Evolutionary conservation across 2,329 filamentous ascomycete genomes (phyloP), one percentile per base, ranked within the genome.

Genomic region (Epichloe sibirici): DNA sequence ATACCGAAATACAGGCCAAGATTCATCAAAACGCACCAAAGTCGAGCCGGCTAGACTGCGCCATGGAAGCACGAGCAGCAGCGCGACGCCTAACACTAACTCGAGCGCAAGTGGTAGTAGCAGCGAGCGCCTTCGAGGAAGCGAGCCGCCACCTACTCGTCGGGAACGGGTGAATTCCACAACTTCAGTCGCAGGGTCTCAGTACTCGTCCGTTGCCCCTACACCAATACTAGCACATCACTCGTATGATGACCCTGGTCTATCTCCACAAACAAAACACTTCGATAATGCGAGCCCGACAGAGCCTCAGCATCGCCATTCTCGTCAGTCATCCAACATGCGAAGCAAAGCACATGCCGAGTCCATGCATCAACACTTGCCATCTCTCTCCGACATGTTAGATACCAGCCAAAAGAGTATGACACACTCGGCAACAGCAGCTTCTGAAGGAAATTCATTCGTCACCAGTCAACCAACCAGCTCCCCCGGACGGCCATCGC

Each of bases 121-220:
- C 21, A 74, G 71, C 31, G 75, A 78, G 38, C 73, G 72, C 54
- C 64, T 71, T 38, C 68, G 64, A 21, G 74, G 71, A 21, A 77
- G 73, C 51, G 76, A 78, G 51, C 70, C 73, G 44, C 71, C 75
- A 4, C 69, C 71, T 11, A 65, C 64, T 37, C 68, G 73, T 8
- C 71, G 73, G 46, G 73, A 76, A 54, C 69, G 76, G 45, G 62
- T 77, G 44, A 70, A 70, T 44, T 80, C 77, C 13, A 66, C 70
- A 6, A 67, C 69, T 34, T 78, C 76, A 0, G 63, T 69, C 13
- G 64, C 69, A 1, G 74, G 76, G 43, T 73, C 73, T 0, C 73
- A 70, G 31, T 69, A 70, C 43, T 71, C 74, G 0, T 65, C 69
- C 2, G 65, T 65, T 3, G 60, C 69, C 3, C 66, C 66, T 6